phyloP scores from a whole-genome alignment of 768 basidiomycete species.

The Kwoniella europaea region DNA sequence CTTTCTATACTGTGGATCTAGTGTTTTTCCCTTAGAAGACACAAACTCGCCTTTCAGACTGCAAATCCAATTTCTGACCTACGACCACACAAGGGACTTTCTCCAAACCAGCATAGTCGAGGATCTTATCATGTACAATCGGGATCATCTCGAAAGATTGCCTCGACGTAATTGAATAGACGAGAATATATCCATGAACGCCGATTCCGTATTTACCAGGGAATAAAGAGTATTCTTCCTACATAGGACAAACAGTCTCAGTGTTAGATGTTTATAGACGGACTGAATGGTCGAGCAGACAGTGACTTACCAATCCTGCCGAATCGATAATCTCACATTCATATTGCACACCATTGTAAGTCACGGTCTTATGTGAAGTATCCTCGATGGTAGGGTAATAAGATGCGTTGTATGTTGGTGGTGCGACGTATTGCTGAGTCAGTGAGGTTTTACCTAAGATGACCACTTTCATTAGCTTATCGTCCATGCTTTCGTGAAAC shows the following conservation, averaged over 20 bases:
- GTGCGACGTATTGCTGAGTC: constrained; percentile 87
- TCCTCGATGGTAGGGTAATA: constrained; percentile 97
- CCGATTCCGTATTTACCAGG: constrained; percentile 94
- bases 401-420: constrained; percentile 80
- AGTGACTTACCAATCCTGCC: constrained; percentile 80
- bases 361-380: constrained; percentile 81
- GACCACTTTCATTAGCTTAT: constrained; percentile 7
- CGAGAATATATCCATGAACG: constrained; percentile 94
- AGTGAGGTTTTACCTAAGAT: constrained; percentile 89
- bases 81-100: constrained; percentile 92
- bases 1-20: constrained; percentile 1
- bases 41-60: constrained; percentile 66
- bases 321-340: constrained; percentile 98
- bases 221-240: constrained; percentile 96
- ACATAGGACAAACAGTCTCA: constrained; percentile 13
- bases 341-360: constrained; percentile 86
- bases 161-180: constrained; percentile 88
- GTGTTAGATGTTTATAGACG: not conserved
- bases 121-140: constrained; percentile 90
- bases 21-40: not conserved
- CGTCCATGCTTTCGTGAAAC: not conserved
- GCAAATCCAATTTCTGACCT: constrained; percentile 86
- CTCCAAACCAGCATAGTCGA: constrained; percentile 79
- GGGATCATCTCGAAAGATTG: constrained; percentile 94
- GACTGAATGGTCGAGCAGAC: not conserved